Conservation (phyloP, 2,329 filamentous ascomycete genomes). For the Hymenoscyphus repandus region DNA sequence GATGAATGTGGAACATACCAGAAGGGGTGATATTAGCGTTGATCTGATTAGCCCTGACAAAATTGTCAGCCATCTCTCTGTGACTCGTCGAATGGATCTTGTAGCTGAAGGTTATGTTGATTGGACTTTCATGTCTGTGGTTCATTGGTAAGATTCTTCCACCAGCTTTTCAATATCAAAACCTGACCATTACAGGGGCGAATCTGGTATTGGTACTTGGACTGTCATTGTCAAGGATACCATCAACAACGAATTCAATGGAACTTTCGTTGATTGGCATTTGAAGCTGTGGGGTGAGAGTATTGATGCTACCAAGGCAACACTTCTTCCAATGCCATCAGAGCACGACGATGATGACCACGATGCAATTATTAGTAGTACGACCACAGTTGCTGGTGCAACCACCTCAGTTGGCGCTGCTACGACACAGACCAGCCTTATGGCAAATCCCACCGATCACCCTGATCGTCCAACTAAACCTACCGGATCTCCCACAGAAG, state of each 20-base stretch:
- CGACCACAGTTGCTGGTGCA: conserved; percentile 52
- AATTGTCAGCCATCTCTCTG: conserved; percentile 77
- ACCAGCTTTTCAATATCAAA: conserved; percentile 31
- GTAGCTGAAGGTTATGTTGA: conserved; percentile 70
- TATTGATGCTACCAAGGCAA: conserved; percentile 69
- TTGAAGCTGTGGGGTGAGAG: conserved; percentile 91
- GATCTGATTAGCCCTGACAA: conserved; percentile 82
- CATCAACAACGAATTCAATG: conserved; percentile 67
- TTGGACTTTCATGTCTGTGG: conserved; percentile 99
- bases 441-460: conserved; percentile 53
- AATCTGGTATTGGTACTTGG: conserved; percentile 83
- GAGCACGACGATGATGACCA: conserved; percentile 82
- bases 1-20: conserved; percentile 88
- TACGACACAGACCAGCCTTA: conserved; percentile 39
- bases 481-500: conserved; percentile 22
- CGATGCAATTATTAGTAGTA: conserved; percentile 55
- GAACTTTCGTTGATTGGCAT: conserved; percentile 85
- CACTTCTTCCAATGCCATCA: conserved; percentile 72
- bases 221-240: conserved; percentile 86
- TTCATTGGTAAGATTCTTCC: conserved; percentile 67
- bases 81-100: conserved; percentile 64
- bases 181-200: conserved; percentile 56
- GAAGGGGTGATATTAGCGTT: conserved; percentile 86
- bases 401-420: conserved; percentile 39
- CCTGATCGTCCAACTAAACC: conserved; percentile 51